phyloP scores from a whole-genome alignment of 129 eudicot species.

The Artemisia annua region DNA sequence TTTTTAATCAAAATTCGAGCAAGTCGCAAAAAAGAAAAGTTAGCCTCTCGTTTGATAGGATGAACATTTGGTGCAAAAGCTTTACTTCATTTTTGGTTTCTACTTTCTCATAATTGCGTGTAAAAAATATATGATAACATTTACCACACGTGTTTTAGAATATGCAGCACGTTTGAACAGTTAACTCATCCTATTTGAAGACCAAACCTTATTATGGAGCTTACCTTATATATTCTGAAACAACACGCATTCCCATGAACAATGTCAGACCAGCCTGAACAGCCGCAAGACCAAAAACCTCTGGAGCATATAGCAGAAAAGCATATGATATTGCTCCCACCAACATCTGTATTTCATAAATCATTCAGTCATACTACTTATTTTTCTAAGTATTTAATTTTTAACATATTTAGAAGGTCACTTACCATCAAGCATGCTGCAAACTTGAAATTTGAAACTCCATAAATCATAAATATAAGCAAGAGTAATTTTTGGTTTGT shows the following conservation, averaged over 20 bases:
- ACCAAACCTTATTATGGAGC: not conserved
- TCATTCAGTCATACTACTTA: slow-evolving; percentile 2
- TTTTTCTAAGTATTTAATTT: not conserved
- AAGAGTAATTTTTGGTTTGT: slow-evolving; percentile 18
- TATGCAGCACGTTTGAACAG: not conserved
- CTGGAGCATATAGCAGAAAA: slow-evolving; percentile 59
- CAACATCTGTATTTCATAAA: slow-evolving; percentile 41
- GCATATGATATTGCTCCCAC: slow-evolving; percentile 65
- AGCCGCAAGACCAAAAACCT: slow-evolving; percentile 56
- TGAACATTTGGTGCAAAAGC: not conserved
- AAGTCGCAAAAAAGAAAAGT: not conserved
- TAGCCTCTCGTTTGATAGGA: not conserved
- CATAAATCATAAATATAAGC: slow-evolving; percentile 66
- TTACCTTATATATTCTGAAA: slow-evolving; percentile 64
- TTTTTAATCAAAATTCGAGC: too few species aligned
- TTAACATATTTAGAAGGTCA: not conserved
- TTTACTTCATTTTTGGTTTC: too few species aligned
- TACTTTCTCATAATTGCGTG: not conserved
- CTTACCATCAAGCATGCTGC: slow-evolving; percentile 71
- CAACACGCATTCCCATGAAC: slow-evolving; percentile 63
- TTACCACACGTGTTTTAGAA: too few species aligned
- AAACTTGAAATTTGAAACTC: slow-evolving; percentile 62
- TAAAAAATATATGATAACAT: not conserved
- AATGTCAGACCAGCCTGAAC: slow-evolving; percentile 69
- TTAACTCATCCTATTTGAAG: not conserved